phyloP scores from a whole-genome alignment of 129 eudicot species.

The Flaveria ramosissima region DNA sequence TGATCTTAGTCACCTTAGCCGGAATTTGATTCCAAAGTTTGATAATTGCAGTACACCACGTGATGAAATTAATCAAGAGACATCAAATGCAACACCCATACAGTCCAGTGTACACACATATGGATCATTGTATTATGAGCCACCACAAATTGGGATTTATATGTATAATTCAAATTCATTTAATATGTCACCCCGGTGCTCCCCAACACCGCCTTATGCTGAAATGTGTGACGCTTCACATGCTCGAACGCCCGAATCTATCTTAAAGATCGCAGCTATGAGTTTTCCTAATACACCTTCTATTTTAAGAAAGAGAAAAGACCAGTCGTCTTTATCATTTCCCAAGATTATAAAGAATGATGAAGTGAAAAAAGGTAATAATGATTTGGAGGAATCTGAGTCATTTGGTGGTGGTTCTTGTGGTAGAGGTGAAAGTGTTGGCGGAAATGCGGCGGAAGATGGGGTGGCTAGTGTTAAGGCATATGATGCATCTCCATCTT shows the following conservation, averaged over 20 bases:
- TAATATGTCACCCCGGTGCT: constrained; percentile 38
- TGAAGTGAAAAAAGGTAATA: constrained; percentile 25
- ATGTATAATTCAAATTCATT: constrained; percentile 33
- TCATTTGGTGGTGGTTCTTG: constrained; percentile 30
- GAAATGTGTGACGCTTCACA: constrained; percentile 40
- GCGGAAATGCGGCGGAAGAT: constrained; percentile 10
- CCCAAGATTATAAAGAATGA: constrained; percentile 42
- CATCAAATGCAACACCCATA: constrained; percentile 37
- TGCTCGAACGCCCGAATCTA: constrained; percentile 69
- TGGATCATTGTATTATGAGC: constrained; percentile 72
- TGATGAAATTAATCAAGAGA: constrained; percentile 36
- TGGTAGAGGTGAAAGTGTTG: constrained; percentile 33
- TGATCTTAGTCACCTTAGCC: constrained; percentile 38
- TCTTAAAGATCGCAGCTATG: constrained; percentile 81
- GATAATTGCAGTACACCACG: constrained; percentile 38
- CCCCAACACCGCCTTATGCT: constrained; percentile 69
- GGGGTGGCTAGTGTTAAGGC: constrained; percentile 37
- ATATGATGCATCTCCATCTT: constrained; percentile 82
- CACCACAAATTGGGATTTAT: constrained; percentile 53
- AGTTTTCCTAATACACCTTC: constrained; percentile 90
- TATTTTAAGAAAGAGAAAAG: constrained; percentile 76
- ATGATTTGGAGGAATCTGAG: constrained; percentile 37
- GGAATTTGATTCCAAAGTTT: constrained; percentile 35
- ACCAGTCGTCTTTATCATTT: constrained; percentile 26
- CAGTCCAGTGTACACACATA: constrained; percentile 42